These are phyloP conservation scores for Sugiyamaella lignohabitans DNA, from an alignment of 805 yeast genomes.

Conservation along the genomic window DNA sequence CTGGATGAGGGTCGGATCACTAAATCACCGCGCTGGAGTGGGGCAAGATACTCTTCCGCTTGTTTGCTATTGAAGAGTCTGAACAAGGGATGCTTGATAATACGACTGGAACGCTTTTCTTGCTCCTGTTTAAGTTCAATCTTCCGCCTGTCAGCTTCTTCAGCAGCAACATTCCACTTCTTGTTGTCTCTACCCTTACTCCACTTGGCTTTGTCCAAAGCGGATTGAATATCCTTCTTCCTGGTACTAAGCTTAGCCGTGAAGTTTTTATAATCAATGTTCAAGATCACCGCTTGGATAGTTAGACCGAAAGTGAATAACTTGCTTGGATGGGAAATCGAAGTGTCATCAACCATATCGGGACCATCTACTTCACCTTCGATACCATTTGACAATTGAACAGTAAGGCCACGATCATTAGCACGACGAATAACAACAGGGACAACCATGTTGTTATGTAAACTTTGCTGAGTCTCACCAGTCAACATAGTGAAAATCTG, in stretches of 20 bases:
- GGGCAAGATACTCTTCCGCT: slow-evolving; percentile 90
- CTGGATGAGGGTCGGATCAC: slow-evolving; percentile 92
- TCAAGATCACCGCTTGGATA: slow-evolving; percentile 70
- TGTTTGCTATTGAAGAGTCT: slow-evolving; percentile 74
- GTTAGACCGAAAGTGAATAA: slow-evolving; percentile 57
- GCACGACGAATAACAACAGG: slow-evolving; percentile 71
- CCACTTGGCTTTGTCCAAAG: slow-evolving; percentile 38
- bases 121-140: slow-evolving; percentile 53
- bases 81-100: slow-evolving; percentile 87
- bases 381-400: slow-evolving; percentile 51
- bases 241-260: slow-evolving; percentile 67
- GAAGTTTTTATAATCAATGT: slow-evolving; percentile 67
- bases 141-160: slow-evolving; percentile 52
- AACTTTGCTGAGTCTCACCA: slow-evolving; percentile 69
- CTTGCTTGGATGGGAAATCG: slow-evolving; percentile 22
- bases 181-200: slow-evolving; percentile 40
- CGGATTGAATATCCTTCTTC: slow-evolving; percentile 55
- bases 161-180: slow-evolving; percentile 70
- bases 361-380: slow-evolving; percentile 43
- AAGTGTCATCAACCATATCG: slow-evolving; percentile 32
- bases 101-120: slow-evolving; percentile 62
- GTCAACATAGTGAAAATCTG: slow-evolving; percentile 87
- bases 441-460: slow-evolving; percentile 61
- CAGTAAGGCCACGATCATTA: slow-evolving; percentile 39
- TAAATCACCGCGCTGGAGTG: slow-evolving; percentile 82